A percentile compares a stretch with the other conserved stretches of the same genome.
Evolutionary conservation across 768 basidiomycete genomes (phyloP).

Genomic region (Xerocomus potaroensis): DNA sequence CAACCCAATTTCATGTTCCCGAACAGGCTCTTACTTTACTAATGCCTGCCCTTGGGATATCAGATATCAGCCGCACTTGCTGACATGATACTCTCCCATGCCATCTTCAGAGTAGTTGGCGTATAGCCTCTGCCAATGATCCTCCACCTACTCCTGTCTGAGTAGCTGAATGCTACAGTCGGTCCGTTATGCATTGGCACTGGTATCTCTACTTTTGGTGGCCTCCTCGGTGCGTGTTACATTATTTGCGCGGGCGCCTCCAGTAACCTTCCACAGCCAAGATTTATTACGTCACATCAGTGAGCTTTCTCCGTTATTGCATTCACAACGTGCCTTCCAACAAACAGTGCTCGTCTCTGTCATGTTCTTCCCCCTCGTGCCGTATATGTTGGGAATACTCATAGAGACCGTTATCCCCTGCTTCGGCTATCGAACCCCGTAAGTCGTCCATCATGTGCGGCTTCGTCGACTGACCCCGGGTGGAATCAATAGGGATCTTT

Average conservation of each 20-base stretch:
- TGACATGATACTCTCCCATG: too few relatives aligned
- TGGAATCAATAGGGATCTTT: slow-evolving; percentile 41
- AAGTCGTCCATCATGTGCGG: background rate
- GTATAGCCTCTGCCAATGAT: too few relatives aligned
- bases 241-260: background rate
- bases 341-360: slow-evolving; percentile 51
- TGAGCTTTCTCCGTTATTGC: slow-evolving; percentile 16
- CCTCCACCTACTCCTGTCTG: too few relatives aligned
- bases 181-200: too few relatives aligned
- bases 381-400: slow-evolving; percentile 44
- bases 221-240: slow-evolving; percentile 41
- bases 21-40: too few relatives aligned
- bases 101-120: too few relatives aligned
- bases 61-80: too few relatives aligned
- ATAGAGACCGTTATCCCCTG: slow-evolving; percentile 46
- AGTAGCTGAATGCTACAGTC: too few relatives aligned
- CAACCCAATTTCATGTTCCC: too few relatives aligned
- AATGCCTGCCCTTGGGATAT: too few relatives aligned
- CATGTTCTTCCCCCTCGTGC: slow-evolving; percentile 53
- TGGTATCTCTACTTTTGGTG: slow-evolving; percentile 49
- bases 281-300: slow-evolving; percentile 60
- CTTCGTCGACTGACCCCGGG: background rate
- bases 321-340: slow-evolving; percentile 21
- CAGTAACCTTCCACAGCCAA: slow-evolving; percentile 35
- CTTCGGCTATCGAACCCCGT: slow-evolving; percentile 47